These are phyloP conservation scores for Aureobasidium leucospermi DNA, from an alignment of 2,329 filamentous ascomycete species.

Conservation along the genomic window DNA sequence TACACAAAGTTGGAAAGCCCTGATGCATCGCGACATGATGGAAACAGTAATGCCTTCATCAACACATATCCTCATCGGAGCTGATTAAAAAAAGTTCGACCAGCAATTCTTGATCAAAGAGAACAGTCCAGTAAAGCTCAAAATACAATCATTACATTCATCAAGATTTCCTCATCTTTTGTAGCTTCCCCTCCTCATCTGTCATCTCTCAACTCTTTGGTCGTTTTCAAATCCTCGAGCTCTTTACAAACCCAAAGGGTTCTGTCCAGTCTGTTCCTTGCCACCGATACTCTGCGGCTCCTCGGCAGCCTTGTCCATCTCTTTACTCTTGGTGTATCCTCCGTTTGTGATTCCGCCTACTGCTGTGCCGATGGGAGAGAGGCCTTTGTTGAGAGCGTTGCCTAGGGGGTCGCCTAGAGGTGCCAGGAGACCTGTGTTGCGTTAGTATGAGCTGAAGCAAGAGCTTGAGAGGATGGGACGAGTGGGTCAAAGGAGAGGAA, in stretches of 20 bases:
- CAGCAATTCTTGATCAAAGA: too few species aligned
- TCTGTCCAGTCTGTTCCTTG: constrained; percentile 29
- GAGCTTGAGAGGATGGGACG: too few species aligned
- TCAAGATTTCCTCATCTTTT: neutral
- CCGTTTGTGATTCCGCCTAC: constrained; percentile 17
- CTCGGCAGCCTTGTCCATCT: constrained; percentile 8
- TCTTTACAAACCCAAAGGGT: constrained; percentile 27
- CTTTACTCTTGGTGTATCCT: constrained; percentile 8
- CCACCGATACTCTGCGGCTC: constrained; percentile 27
- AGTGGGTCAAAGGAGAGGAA: too few species aligned
- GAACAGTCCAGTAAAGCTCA: too few species aligned
- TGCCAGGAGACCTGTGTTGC: constrained; percentile 19
- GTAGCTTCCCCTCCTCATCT: neutral
- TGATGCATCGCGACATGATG: too few species aligned
- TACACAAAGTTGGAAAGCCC: too few species aligned
- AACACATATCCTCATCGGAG: neutral
- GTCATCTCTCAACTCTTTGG: too few species aligned
- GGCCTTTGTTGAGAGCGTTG: constrained; percentile 25
- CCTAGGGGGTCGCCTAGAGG: constrained; percentile 28
- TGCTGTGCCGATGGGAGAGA: constrained; percentile 25
- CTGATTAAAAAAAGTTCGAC: too few species aligned
- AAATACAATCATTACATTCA: too few species aligned
- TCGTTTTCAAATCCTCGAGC: too few species aligned
- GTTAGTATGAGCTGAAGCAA: neutral
- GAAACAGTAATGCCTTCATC: neutral